These are phyloP conservation scores for Ophiocordyceps sinensis DNA, from an alignment of 2,329 filamentous ascomycete species.

Conservation along the genomic window DNA sequence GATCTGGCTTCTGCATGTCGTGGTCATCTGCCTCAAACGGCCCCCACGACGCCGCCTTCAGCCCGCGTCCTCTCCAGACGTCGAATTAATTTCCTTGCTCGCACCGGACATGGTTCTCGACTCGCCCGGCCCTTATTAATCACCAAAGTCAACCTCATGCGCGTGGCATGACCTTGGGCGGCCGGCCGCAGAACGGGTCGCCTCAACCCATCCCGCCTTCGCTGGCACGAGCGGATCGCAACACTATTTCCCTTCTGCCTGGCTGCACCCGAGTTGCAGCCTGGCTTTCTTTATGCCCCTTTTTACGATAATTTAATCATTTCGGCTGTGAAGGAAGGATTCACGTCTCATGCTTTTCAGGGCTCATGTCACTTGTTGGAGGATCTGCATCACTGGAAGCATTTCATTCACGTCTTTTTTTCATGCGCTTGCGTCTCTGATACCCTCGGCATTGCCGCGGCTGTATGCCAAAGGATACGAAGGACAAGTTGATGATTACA, in stretches of 20 bases:
- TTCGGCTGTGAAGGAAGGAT: background rate
- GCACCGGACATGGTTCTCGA: slow-evolving; percentile 1
- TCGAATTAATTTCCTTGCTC: slow-evolving; percentile 6
- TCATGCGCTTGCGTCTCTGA: background rate
- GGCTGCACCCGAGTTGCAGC: background rate
- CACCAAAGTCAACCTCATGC: too few relatives aligned
- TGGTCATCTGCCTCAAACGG: slow-evolving; percentile 5
- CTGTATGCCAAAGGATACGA: background rate
- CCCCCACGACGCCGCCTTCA: slow-evolving; percentile 3
- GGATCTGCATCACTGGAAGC: too few relatives aligned
- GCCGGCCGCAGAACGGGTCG: slow-evolving; percentile 7
- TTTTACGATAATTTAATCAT: slow-evolving; percentile 1
- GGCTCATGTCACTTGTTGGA: too few relatives aligned
- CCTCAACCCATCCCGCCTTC: slow-evolving; percentile 5
- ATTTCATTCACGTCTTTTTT: too few relatives aligned
- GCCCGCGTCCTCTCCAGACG: background rate
- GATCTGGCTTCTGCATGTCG: slow-evolving; percentile 3
- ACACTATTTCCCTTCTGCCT: background rate
- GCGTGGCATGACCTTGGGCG: too few relatives aligned
- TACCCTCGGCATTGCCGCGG: background rate
- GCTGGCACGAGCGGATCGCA: slow-evolving; percentile 9
- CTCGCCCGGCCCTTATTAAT: too few relatives aligned
- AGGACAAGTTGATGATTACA: background rate
- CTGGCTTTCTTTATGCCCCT: background rate
- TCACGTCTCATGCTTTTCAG: background rate